A percentile compares a stretch with the other conserved stretches of the same genome.
Conservation (phyloP, 2,329 filamentous ascomycete genomes). For the Aureobasidium pullulans region DNA sequence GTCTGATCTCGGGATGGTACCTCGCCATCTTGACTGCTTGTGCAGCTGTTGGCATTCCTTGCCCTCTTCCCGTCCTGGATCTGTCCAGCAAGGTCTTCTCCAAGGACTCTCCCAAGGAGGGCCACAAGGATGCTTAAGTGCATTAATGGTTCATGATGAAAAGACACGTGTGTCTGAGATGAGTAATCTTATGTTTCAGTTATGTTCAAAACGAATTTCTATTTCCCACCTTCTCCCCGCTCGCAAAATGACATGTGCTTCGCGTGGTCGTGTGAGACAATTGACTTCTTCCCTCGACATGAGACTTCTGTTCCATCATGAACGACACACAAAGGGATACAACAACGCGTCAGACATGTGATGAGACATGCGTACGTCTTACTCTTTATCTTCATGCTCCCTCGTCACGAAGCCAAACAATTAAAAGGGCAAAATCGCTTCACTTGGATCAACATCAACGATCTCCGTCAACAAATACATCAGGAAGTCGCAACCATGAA, state of each 20-base stretch:
- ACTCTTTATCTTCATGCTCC: neutral
- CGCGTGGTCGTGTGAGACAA: neutral
- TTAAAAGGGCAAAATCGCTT: neutral
- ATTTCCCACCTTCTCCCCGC: neutral
- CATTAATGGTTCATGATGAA: no score
- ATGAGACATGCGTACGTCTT: neutral
- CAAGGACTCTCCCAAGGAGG: neutral
- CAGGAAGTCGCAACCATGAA: neutral
- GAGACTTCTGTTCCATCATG: neutral
- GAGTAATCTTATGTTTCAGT: neutral
- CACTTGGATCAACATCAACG: neutral
- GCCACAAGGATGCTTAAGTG: constrained; percentile 1
- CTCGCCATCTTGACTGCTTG: constrained; percentile 20
- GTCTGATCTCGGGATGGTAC: constrained; percentile 23
- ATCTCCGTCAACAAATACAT: no score
- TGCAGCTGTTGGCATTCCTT: constrained; percentile 21
- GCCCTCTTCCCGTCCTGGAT: constrained; percentile 21
- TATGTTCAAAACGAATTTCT: neutral
- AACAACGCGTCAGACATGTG: neutral
- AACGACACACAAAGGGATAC: neutral
- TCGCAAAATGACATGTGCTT: neutral
- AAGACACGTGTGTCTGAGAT: neutral
- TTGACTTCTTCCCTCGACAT: neutral
- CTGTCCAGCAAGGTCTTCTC: constrained; percentile 19
- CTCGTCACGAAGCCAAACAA: neutral